Base-by-base conservation (phyloP, 805 yeast species). In the Maudiozyma pseudohumilis region DNA sequence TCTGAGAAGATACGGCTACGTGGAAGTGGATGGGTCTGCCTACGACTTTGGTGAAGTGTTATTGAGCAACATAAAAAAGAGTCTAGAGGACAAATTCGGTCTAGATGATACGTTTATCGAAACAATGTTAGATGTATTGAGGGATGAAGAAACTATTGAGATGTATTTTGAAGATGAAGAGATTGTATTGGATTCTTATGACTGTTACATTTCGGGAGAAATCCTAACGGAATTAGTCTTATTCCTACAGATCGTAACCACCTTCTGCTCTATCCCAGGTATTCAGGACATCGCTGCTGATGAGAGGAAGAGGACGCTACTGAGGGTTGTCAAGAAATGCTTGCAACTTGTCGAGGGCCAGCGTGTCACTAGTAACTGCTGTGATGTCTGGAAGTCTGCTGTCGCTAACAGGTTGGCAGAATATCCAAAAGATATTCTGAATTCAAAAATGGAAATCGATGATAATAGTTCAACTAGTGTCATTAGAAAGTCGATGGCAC, bases 1-100 rank as follows among this genome's bases (percentile, higher is more conserved):
- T 23, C 64, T 92, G 39, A 72, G 98, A 50, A 71, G 95, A 40
- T 89, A 89, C 49, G 98, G 98, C 0, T 89, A 84, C 50, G 92
- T 86, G 19, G 96, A 88, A 60, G 56, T 63, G 43, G 68, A 66
- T 16, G 84, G 85, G 0, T 80, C 92, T 2, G 73, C 71, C 33
- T 74, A 66, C 53, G 97, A 89, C 56, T 80, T 83, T 50, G 95
- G 80, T 6, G 97, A 89, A 57, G 49, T 89, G 3, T 66, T 77
- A 1, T 46, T 79, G 19, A 46, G 52, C 0, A 51, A 55, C 13
- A 41, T 56, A 6, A 32, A 40, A 4, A 49, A 57, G 1, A 64
- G 64, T 7, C 66, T 72, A 35, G 42, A 45, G 7, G 36, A 51
- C 3, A 44, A 51, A 8, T 60, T 44, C 16, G 36, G 36, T 5